Evolutionary conservation across 371 early-diverging fungal species (phyloP).

Genomic region (Saksenaea vasiformis): DNA sequence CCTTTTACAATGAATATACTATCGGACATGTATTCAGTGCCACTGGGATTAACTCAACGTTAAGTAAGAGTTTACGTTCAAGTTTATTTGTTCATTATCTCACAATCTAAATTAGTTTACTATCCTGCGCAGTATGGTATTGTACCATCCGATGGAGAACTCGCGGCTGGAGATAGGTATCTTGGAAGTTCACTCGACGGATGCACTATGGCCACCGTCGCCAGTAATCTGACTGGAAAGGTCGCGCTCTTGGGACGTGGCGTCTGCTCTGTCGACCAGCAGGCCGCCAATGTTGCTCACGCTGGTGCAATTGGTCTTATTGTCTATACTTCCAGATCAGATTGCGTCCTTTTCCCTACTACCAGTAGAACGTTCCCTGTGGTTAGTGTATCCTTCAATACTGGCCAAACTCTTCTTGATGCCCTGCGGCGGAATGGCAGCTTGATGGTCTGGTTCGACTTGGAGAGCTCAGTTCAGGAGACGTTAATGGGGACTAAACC

Average conservation of each 20-base stretch:
- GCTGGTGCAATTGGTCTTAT: conserved; percentile 58
- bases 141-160: neutral
- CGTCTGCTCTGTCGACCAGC: conserved; percentile 52
- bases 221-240: conserved; percentile 35
- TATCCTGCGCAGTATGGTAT: neutral
- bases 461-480: too few species aligned
- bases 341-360: conserved; percentile 11
- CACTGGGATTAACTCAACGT: conserved; percentile 14
- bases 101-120: conserved; percentile 11
- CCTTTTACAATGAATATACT: conserved; percentile 49
- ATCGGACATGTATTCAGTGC: conserved; percentile 16
- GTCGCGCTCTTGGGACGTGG: conserved; percentile 57
- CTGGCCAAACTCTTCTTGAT: too few species aligned
- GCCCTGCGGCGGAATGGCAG: too few species aligned
- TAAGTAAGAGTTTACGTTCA: too few species aligned
- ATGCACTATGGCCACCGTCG: conserved; percentile 18
- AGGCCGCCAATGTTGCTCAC: conserved; percentile 41
- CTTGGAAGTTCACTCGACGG: conserved; percentile 18
- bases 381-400: conserved; percentile 27
- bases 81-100: too few species aligned
- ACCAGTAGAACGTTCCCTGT: conserved; percentile 31
- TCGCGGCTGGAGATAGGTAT: conserved; percentile 8
- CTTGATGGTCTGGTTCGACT: too few species aligned
- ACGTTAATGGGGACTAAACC: conserved; percentile 29
- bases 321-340: conserved; percentile 36